Percentiles rank a stretch among this genome's conserved stretches.
phyloP scores from a whole-genome alignment of 2,329 filamentous ascomycete genomes.

The Phyllosticta ampelicida region DNA sequence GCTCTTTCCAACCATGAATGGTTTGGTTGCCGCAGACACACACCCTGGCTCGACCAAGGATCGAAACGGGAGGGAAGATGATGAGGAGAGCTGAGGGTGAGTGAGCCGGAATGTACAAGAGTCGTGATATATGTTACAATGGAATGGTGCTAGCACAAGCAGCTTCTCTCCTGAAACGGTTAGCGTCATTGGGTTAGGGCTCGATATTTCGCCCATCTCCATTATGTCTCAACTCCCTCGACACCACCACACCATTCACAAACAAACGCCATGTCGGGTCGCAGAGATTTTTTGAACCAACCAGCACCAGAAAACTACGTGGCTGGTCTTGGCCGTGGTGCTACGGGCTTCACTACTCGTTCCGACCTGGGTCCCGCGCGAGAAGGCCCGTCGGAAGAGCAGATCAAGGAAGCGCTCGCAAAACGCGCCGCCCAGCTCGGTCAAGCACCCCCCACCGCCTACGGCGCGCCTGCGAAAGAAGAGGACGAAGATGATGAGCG shows the following conservation, averaged over 20 bases:
- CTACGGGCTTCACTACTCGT: conserved; percentile 93
- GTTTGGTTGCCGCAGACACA: too few relatives aligned
- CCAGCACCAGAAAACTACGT: conserved; percentile 58
- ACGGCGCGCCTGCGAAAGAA: conserved; percentile 58
- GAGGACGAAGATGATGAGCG: conserved; percentile 67
- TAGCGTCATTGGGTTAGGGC: not conserved
- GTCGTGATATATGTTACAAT: too few relatives aligned
- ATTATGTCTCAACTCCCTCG: not conserved
- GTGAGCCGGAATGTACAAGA: too few relatives aligned
- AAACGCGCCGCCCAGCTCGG: conserved; percentile 81
- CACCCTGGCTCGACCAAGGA: too few relatives aligned
- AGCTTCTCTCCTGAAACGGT: not conserved
- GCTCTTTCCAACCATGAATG: too few relatives aligned
- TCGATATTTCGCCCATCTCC: conserved; percentile 4
- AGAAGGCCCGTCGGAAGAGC: conserved; percentile 91
- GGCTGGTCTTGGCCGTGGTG: conserved; percentile 91
- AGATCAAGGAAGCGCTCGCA: conserved; percentile 94
- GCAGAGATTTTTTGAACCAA: conserved; percentile 82
- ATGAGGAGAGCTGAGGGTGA: too few relatives aligned
- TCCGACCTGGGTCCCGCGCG: conserved; percentile 92
- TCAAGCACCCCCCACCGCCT: conserved; percentile 58
- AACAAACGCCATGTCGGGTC: conserved; percentile 43
- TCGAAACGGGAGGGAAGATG: too few relatives aligned
- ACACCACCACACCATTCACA: not conserved
- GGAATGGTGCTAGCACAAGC: not conserved